Base-by-base conservation (phyloP, 1,284 basidiomycete species). In the Thecaphora frezii region DNA sequence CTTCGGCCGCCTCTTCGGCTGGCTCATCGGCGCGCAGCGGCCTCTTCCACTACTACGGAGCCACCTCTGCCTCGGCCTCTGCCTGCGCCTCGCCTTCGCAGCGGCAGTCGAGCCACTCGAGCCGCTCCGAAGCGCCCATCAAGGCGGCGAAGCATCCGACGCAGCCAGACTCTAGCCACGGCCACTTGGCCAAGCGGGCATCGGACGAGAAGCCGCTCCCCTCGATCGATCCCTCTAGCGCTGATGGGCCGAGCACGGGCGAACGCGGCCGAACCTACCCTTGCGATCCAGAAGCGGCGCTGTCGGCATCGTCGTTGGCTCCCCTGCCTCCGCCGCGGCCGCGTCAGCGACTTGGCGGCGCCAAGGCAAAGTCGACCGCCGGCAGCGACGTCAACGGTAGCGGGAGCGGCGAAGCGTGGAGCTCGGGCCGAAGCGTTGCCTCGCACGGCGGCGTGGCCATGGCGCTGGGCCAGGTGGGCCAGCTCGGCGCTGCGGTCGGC, bases 401-500 rank as follows among this genome's bases (percentile, higher is more conserved):
- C 44, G 10, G 21, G 44, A 5, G 24, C 53, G 7, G 55, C 52
- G 53, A 49, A 46, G 10, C 46, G 61, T 22, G 51, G 38, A 26
- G 30, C 44, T 5, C 33, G 33, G 18, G 33, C 33, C 33, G 33
- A 4, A 16, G 33, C 5, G 12, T 12, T 3, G 33, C 33, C 33
- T 36, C 33, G 33, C 33, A 36, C 33, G 58, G 60, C 30, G 60
- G 58, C 22, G 58, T 67, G 2, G 58, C 64, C 3, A 50, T 54
- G 18, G 59, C 64, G 7, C 37, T 67, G 5, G 69, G 69, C 1
- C 61, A 64, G 21, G 60, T 71, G 7, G 69, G 70, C 4, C 59
- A 66, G 30, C 39, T 72, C 2, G 69, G 69, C 10, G 69, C 58
- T 18, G 69, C 69, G 8, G 66, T 72, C 43, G 68, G 70, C 18